A percentile compares a stretch with the other conserved stretches of the same genome.
Evolutionary conservation across 75 land plant species (phyloP).

Genomic region (Larix kaempferi): DNA sequence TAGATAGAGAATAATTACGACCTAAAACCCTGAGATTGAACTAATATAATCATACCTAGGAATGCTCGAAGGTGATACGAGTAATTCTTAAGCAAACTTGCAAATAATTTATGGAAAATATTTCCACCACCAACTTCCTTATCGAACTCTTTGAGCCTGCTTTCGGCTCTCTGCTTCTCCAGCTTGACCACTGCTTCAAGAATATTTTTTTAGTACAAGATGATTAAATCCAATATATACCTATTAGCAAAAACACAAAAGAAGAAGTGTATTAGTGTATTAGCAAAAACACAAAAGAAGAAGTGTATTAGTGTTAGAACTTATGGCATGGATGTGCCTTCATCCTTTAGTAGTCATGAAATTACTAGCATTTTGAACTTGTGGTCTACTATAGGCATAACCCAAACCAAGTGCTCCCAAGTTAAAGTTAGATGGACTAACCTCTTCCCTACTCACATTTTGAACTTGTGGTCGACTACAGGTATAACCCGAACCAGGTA

Average conservation of each 20-base stretch:
- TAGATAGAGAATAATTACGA: too few species aligned
- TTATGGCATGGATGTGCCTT: constrained; percentile 41
- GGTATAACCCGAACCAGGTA: constrained; percentile 39
- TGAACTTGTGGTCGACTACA: constrained; percentile 33
- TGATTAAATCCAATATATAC: neutral
- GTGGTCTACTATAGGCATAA: constrained; percentile 44
- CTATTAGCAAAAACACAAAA: too few species aligned
- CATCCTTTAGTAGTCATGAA: constrained; percentile 22
- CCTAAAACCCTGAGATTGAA: too few species aligned
- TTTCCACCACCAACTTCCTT: constrained; percentile 48
- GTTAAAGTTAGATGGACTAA: constrained; percentile 37
- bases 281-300: too few species aligned
- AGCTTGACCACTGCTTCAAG: constrained; percentile 91
- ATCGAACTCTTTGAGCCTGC: constrained; percentile 74
- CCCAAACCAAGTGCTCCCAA: constrained; percentile 32
- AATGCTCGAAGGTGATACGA: constrained; percentile 59
- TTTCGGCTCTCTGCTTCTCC: constrained; percentile 89
- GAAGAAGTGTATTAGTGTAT: too few species aligned
- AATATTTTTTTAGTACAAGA: neutral
- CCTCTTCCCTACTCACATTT: constrained; percentile 26
- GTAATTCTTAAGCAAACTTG: constrained; percentile 27
- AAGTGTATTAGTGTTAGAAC: constrained; percentile 20
- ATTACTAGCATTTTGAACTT: constrained; percentile 20
- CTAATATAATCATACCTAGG: too few species aligned
- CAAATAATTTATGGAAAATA: constrained; percentile 45